Evolutionary conservation across 176 grass and related monocot species (phyloP).

Genomic region (Musa troglodytarum): DNA sequence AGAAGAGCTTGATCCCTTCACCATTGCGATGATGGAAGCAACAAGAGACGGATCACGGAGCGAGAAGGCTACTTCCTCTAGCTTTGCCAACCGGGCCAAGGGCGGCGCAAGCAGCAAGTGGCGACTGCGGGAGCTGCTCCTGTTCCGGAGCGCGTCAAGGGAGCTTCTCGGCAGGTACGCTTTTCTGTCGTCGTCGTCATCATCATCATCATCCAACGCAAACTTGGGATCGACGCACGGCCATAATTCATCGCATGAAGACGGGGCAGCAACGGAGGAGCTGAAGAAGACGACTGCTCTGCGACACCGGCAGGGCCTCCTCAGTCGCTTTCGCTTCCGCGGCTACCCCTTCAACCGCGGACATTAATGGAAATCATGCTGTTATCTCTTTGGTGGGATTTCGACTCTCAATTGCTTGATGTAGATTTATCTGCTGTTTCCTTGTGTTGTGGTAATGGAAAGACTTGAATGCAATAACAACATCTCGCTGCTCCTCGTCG

Average conservation of each 20-base stretch:
- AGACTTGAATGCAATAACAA: too few relatives aligned
- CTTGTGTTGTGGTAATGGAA: too few relatives aligned
- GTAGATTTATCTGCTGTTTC: too few relatives aligned
- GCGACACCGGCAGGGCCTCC: constrained; percentile 26
- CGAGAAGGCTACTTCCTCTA: constrained; percentile 8
- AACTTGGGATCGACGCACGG: constrained; percentile 1
- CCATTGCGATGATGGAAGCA: constrained; percentile 51
- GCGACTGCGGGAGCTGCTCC: constrained; percentile 72
- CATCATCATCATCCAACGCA: neutral
- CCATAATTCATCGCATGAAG: constrained; percentile 12
- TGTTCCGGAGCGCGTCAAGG: constrained; percentile 54
- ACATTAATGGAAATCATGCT: neutral
- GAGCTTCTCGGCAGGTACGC: constrained; percentile 44
- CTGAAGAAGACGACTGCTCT: constrained; percentile 2
- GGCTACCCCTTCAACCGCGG: neutral
- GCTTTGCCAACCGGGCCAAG: neutral
- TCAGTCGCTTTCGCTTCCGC: constrained; percentile 45
- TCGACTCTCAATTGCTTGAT: too few relatives aligned
- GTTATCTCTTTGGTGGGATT: too few relatives aligned
- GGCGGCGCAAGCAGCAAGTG: constrained; percentile 43
- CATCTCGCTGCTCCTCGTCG: too few relatives aligned
- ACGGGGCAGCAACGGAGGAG: constrained; percentile 8
- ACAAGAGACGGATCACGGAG: constrained; percentile 26
- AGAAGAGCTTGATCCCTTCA: constrained; percentile 61
- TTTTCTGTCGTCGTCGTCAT: neutral